Evolutionary conservation across 495 filamentous ascomycete species (phyloP).

Genomic region (Aspergillus sclerotiicarbonarius): DNA sequence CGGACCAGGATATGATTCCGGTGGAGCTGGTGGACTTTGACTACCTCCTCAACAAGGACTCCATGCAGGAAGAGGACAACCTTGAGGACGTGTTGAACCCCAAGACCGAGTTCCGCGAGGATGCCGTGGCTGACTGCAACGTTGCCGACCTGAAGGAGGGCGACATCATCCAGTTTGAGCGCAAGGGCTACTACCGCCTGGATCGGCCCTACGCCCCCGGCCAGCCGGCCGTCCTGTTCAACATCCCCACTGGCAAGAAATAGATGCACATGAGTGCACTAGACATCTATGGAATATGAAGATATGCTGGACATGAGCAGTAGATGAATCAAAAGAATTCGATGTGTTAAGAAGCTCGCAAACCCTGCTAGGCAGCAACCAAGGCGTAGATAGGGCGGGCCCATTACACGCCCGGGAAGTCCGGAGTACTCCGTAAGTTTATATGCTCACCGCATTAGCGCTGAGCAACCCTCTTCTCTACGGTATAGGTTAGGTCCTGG

Average conservation of each 20-base stretch:
- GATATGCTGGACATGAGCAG: conserved; percentile 12
- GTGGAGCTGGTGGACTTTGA: conserved; percentile 91
- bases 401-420: no score
- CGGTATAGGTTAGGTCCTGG: no score
- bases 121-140: conserved; percentile 77
- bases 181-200: conserved; percentile 84
- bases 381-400: no score
- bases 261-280: conserved; percentile 15
- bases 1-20: conserved; percentile 70
- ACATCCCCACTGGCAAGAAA: conserved; percentile 73
- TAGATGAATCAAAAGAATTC: conserved; percentile 3
- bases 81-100: conserved; percentile 78
- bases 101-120: conserved; percentile 71
- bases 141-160: conserved; percentile 71
- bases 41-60: conserved; percentile 88
- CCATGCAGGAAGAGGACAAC: conserved; percentile 75
- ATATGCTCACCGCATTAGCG: no score
- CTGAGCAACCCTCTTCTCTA: no score
- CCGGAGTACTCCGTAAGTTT: no score
- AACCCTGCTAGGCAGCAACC: no score
- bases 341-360: background rate
- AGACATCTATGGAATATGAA: conserved; percentile 2
- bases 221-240: conserved; percentile 70
- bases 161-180: conserved; percentile 91
- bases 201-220: conserved; percentile 60